A percentile compares a stretch with the other conserved stretches of the same genome.
Conservation (phyloP, 768 basidiomycete species). For the Russula sp. region DNA sequence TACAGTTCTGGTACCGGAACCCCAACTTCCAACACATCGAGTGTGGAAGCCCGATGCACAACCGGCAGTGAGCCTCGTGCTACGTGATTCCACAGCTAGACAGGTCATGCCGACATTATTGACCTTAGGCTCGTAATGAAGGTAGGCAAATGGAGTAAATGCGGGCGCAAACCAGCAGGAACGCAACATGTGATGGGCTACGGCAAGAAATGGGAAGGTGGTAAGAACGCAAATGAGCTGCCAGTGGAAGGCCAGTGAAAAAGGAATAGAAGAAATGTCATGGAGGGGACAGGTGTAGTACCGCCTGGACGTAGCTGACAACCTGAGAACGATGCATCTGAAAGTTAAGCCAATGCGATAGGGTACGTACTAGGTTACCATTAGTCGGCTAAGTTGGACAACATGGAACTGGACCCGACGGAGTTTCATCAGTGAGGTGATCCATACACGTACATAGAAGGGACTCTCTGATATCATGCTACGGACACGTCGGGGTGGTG, state of each 20-base stretch:
- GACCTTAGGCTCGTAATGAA: neutral
- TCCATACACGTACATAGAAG: constrained; percentile 1
- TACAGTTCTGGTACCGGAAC: neutral
- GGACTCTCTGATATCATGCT: constrained; percentile 1
- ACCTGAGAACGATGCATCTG: neutral
- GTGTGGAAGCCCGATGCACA: neutral
- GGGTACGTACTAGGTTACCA: no score
- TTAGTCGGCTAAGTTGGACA: neutral
- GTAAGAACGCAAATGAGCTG: neutral
- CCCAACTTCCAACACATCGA: neutral
- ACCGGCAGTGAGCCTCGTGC: neutral
- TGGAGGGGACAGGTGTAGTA: no score
- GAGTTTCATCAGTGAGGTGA: constrained; percentile 1
- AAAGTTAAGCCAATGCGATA: neutral
- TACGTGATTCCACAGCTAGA: constrained; percentile 2
- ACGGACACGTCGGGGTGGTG: constrained; percentile 9
- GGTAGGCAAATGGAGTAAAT: constrained; percentile 1
- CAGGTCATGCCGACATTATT: neutral
- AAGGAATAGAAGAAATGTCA: constrained; percentile 9
- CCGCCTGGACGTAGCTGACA: no score
- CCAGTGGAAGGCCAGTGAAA: neutral
- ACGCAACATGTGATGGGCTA: constrained; percentile 5
- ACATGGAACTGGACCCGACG: constrained; percentile 8
- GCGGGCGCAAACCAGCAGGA: constrained; percentile 6
- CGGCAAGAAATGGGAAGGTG: neutral